Evolutionary conservation across 495 filamentous ascomycete species (phyloP).

Genomic region (Podospora conica): DNA sequence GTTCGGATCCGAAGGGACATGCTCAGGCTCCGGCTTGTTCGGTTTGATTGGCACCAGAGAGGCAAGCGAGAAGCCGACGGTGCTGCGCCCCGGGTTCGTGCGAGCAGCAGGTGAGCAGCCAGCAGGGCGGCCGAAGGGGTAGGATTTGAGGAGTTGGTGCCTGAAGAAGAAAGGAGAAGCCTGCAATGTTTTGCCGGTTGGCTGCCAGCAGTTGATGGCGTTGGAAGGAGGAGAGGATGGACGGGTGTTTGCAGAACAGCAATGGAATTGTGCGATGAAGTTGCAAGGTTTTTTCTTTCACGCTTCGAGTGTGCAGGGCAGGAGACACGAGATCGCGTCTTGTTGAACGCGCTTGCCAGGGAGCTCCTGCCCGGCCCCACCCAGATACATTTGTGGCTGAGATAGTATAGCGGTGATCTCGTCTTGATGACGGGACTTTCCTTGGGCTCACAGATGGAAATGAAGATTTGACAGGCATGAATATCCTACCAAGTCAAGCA

Average conservation of each 20-base stretch:
- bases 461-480: too few species aligned
- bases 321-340: not conserved
- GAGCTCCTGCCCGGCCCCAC: not conserved
- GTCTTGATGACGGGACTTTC: too few species aligned
- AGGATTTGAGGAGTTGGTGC: constrained; percentile 8
- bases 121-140: not conserved
- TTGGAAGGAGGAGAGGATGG: not conserved
- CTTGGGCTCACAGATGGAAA: too few species aligned
- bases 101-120: not conserved
- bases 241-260: not conserved
- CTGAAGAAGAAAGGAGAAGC: not conserved
- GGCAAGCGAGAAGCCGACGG: not conserved
- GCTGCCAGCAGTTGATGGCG: not conserved
- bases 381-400: not conserved
- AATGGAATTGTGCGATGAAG: not conserved
- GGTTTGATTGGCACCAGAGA: not conserved
- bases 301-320: too few species aligned
- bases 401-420: not conserved
- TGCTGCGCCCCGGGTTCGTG: not conserved
- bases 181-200: not conserved
- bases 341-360: not conserved
- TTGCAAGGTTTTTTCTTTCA: not conserved
- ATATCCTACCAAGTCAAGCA: not conserved
- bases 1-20: not conserved
- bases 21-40: not conserved